Evolutionary conservation across 2,329 filamentous ascomycete species (phyloP), one percentile per base, ranked within the genome.

Genomic region (Monosporascus sp.): DNA sequence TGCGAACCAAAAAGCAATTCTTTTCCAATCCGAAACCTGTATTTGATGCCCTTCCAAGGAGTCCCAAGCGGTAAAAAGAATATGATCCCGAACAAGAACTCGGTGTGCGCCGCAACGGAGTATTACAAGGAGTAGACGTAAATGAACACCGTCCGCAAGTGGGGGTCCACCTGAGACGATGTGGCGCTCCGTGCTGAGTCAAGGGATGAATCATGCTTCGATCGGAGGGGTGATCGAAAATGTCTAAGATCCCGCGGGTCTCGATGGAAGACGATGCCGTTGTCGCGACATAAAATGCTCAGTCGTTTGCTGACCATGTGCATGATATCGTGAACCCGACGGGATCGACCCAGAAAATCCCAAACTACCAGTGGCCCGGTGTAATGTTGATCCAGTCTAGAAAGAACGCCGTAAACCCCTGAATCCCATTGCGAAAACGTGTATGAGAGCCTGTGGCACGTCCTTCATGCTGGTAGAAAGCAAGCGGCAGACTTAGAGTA

Each of bases 21-120:
- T 65, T 67, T 67, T 59, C 66, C 63, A 51, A 60, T 55, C 62
- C 66, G 38, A 59, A 57, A 50, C 65, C 64, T 54, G 46, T 58
- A 64, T 68, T 65, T 67, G 59, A 59, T 62, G 45, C 49, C 66
- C 63, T 57, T 55, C 60, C 62, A 48, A 37, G 49, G 48, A 61
- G 37, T 48, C 54, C 59, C 54, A 55, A 59, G 62, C 58, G 5
- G 5, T 35, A 35, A 35, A 35, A 57, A 56, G 47, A 54, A 35
- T 57, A 50, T 54, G 50, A 8, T 47, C 43, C 56, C 54, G 50
- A 51, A 48, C 51, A 50, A 53, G 49, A 27, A 8, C 7, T 25
- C 15, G 53, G 50, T 48, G 46, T 54, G 51, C 49, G 37, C 53
- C 37, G 22, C 24, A 45, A 50, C 43, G 45, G 41, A 31, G 49